Conservation (phyloP, 1,284 basidiomycete species). For the Microstroma glucosiphilum region DNA sequence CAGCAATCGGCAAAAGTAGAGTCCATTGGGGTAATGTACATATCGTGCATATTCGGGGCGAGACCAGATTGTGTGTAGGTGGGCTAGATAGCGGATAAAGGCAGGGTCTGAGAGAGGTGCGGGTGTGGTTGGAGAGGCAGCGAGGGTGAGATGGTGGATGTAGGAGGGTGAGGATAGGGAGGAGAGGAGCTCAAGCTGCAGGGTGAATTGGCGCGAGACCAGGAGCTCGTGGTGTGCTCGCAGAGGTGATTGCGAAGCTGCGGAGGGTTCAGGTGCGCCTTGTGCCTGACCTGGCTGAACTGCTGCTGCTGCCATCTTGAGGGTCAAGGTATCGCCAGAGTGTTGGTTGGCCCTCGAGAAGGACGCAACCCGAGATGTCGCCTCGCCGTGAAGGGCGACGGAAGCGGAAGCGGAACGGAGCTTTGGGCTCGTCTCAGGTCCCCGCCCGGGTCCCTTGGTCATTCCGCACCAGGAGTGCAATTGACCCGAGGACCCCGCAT, state of each 20-base stretch:
- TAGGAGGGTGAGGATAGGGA: slow-evolving; percentile 3
- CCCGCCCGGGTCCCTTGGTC: too few relatives aligned
- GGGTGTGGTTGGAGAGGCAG: neutral
- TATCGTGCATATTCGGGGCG: neutral
- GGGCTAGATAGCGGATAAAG: slow-evolving; percentile 4
- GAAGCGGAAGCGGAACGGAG: too few relatives aligned
- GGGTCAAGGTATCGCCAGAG: neutral
- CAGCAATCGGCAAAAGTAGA: slow-evolving; percentile 3
- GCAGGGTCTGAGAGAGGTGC: neutral
- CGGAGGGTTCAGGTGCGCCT: neutral
- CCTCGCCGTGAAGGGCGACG: too few relatives aligned
- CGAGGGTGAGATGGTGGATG: slow-evolving; percentile 3
- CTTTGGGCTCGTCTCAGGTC: too few relatives aligned
- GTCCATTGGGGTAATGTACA: slow-evolving; percentile 4
- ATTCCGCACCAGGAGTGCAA: too few relatives aligned
- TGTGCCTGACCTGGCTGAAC: neutral
- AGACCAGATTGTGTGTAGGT: neutral
- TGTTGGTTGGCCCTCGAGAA: too few relatives aligned
- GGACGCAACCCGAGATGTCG: too few relatives aligned
- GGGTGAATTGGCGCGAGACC: slow-evolving; percentile 4
- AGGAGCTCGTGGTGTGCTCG: neutral
- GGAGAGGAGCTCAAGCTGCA: slow-evolving; percentile 4
- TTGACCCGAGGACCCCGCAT: too few relatives aligned
- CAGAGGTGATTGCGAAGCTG: neutral
- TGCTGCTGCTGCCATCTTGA: neutral